A percentile compares a stretch with the other conserved stretches of the same genome.
Conservation (phyloP, 139 green algal genomes). For the Chlamydomonas eustigma region DNA sequence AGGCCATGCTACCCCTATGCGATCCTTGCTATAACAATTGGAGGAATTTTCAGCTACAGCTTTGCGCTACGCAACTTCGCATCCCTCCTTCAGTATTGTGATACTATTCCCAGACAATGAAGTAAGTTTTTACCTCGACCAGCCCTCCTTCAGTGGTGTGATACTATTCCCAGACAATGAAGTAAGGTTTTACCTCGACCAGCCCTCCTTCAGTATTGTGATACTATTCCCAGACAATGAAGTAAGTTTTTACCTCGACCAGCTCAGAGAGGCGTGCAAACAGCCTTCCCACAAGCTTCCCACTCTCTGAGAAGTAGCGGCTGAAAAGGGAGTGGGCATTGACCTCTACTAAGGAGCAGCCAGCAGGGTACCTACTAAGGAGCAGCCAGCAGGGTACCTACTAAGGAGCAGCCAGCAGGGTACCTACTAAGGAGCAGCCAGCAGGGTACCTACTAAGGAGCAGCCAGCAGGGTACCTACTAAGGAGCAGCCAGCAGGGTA, state of each 20-base stretch:
- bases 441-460: neutral
- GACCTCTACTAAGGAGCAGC: slow-evolving; percentile 82
- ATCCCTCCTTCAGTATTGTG: too few species aligned
- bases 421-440: neutral
- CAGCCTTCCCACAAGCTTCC: slow-evolving; percentile 33
- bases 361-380: slow-evolving; percentile 9
- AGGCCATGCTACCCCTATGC: too few species aligned
- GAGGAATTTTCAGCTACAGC: too few species aligned
- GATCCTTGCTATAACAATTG: too few species aligned
- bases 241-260: slow-evolving; percentile 72
- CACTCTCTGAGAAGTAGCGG: slow-evolving; percentile 79
- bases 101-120: too few species aligned
- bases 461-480: neutral
- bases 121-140: slow-evolving; percentile 72
- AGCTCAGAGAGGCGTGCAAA: slow-evolving; percentile 83
- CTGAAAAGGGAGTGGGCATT: slow-evolving; percentile 95
- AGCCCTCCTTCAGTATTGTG: too few species aligned
- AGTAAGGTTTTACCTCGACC: too few species aligned
- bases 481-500: neutral
- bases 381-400: neutral
- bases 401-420: neutral
- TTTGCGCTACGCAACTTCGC: too few species aligned
- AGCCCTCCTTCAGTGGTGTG: too few species aligned
- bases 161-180: too few species aligned
- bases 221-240: too few species aligned